Percentiles rank a stretch among this genome's conserved stretches.
phyloP scores from a whole-genome alignment of 768 basidiomycete species.

The Polyporus arcularius region DNA sequence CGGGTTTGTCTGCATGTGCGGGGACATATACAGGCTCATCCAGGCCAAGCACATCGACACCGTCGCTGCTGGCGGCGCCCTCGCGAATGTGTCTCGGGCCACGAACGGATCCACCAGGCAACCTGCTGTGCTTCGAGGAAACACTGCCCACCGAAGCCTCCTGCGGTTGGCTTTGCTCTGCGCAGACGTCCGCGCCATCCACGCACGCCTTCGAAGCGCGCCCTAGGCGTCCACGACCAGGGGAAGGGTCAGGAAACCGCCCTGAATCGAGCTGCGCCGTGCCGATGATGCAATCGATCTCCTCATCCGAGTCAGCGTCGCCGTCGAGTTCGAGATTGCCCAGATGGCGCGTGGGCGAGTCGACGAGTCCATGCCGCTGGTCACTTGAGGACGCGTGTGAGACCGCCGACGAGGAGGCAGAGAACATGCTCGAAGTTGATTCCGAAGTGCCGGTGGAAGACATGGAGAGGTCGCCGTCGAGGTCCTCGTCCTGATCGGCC shows the following conservation, averaged over 20 bases:
- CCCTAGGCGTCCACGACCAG: not conserved
- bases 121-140: too few relatives aligned
- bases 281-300: slow-evolving; percentile 21
- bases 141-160: too few relatives aligned
- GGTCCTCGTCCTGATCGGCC: not conserved
- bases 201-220: not conserved
- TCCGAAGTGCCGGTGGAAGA: not conserved
- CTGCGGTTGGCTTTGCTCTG: too few relatives aligned
- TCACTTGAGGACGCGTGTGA: not conserved
- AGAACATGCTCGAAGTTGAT: slow-evolving; percentile 23
- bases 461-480: slow-evolving; percentile 6
- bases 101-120: too few relatives aligned
- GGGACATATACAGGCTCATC: not conserved
- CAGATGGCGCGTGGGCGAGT: slow-evolving; percentile 4
- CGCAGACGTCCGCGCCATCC: too few relatives aligned
- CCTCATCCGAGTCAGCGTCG: slow-evolving; percentile 23
- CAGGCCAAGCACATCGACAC: not conserved
- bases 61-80: not conserved
- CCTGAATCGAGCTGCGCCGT: slow-evolving; percentile 12
- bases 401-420: slow-evolving; percentile 6
- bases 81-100: not conserved
- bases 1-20: not conserved
- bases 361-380: too few relatives aligned
- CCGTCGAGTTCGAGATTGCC: slow-evolving; percentile 19
- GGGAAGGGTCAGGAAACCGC: not conserved